Percentiles rank a stretch among this genome's conserved stretches.
phyloP scores from a whole-genome alignment of 2,329 filamentous ascomycete species.

The Akanthomyces dipterigenus region DNA sequence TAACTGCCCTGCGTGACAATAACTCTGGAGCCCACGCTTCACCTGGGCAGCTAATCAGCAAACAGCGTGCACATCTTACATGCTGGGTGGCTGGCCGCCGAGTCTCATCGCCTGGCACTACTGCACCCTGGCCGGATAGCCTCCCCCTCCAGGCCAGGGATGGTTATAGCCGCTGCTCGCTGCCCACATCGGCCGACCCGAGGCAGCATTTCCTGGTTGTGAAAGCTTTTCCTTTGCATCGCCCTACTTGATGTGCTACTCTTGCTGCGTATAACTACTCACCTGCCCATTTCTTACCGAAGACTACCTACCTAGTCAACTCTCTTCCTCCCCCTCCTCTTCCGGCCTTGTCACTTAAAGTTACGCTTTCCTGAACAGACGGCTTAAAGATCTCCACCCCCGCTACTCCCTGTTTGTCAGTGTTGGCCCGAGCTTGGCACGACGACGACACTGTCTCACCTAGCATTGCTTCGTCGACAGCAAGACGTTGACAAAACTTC shows the following conservation, averaged over 20 bases:
- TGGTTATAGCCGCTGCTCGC: not conserved
- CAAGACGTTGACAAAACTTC: not conserved
- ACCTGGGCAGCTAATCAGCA: not conserved
- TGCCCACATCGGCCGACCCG: conserved; percentile 10
- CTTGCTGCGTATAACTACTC: not conserved
- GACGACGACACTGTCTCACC: not conserved
- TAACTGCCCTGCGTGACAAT: no score
- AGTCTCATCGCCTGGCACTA: not conserved
- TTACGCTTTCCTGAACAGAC: not conserved
- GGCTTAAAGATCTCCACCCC: not conserved
- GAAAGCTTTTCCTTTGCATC: not conserved
- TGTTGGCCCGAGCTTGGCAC: not conserved
- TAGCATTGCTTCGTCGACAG: not conserved
- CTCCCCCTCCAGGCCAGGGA: not conserved
- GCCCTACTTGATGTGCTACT: not conserved
- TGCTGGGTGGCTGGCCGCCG: not conserved
- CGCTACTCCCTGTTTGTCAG: conserved; percentile 1
- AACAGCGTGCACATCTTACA: not conserved
- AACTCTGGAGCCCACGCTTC: not conserved
- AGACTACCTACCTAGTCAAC: not conserved
- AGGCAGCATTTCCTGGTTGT: conserved; percentile 1
- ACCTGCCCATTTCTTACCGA: not conserved
- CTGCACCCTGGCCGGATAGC: not conserved
- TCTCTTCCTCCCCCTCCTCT: not conserved
- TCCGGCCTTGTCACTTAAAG: no score